These are phyloP conservation scores for Kwoniella heveanensis DNA, from an alignment of 768 basidiomycete genomes.

Conservation along the genomic window DNA sequence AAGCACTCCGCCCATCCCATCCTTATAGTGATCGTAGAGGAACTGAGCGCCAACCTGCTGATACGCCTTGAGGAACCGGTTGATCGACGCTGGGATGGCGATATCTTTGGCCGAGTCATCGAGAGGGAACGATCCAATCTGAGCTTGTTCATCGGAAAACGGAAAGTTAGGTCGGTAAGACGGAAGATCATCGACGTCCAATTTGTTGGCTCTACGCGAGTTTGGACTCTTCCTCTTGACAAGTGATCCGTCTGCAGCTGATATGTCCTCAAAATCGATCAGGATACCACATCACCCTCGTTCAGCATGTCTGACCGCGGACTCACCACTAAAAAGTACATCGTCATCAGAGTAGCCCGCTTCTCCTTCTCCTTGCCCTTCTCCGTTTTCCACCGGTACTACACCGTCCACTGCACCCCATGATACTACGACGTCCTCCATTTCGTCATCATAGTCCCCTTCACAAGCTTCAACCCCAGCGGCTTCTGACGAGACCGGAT, in stretches of 20 bases:
- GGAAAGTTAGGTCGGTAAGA: slow-evolving; percentile 32
- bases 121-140: slow-evolving; percentile 30
- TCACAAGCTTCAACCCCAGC: slow-evolving; percentile 25
- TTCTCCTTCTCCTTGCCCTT: slow-evolving; percentile 20
- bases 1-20: slow-evolving; percentile 74
- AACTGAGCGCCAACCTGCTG: slow-evolving; percentile 85
- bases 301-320: not conserved
- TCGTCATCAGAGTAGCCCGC: slow-evolving; percentile 41
- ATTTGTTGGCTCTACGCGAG: not conserved
- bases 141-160: slow-evolving; percentile 24
- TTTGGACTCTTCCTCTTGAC: not conserved
- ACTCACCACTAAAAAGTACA: slow-evolving; percentile 13
- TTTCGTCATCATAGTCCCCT: slow-evolving; percentile 25
- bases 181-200: slow-evolving; percentile 15
- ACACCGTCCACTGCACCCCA: slow-evolving; percentile 1
- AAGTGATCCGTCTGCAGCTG: not conserved
- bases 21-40: slow-evolving; percentile 71
- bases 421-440: slow-evolving; percentile 23
- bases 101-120: slow-evolving; percentile 34
- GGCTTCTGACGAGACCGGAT: not conserved
- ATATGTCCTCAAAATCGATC: not conserved
- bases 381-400: not conserved
- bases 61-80: slow-evolving; percentile 84
- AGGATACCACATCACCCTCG: not conserved
- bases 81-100: slow-evolving; percentile 61